phyloP scores from a whole-genome alignment of 257 asterid genomes.

The Mentha longifolia region DNA sequence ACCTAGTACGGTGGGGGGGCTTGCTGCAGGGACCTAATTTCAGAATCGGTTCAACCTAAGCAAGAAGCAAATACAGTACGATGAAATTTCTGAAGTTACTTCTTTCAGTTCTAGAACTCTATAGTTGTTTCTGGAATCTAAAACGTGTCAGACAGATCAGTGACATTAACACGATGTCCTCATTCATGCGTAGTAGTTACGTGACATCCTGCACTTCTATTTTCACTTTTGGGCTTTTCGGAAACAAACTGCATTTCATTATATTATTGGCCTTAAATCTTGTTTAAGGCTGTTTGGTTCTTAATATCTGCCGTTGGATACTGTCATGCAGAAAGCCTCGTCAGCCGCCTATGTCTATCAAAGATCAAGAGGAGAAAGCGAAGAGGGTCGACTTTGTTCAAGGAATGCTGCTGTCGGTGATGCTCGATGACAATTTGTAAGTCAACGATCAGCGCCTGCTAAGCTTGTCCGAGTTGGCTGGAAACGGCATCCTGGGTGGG shows the following conservation, averaged over 20 bases:
- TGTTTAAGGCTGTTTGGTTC: not conserved
- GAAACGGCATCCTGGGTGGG: conserved; percentile 2
- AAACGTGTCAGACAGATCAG: not conserved
- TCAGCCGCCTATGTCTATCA: conserved; percentile 70
- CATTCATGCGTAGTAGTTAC: not conserved
- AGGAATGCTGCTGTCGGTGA: conserved; percentile 72
- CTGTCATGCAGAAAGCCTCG: conserved; percentile 60
- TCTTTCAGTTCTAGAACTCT: not conserved
- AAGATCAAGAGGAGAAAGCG: conserved; percentile 88
- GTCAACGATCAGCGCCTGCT: not conserved
- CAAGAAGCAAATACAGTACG: not conserved
- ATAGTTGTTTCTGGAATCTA: not conserved
- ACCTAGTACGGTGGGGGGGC: no score
- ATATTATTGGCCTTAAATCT: not conserved
- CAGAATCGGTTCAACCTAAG: not conserved
- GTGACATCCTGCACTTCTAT: not conserved
- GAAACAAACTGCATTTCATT: not conserved
- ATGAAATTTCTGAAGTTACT: not conserved
- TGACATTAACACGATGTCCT: not conserved
- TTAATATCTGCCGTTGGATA: not conserved
- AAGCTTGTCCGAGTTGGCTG: conserved; percentile 21
- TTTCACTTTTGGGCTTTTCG: not conserved
- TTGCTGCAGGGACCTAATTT: not conserved
- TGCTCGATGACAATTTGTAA: conserved; percentile 63
- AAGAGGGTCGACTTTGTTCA: conserved; percentile 76